phyloP scores from a whole-genome alignment of 352 stramenopile genomes.

The Globisporangium nagaii region DNA sequence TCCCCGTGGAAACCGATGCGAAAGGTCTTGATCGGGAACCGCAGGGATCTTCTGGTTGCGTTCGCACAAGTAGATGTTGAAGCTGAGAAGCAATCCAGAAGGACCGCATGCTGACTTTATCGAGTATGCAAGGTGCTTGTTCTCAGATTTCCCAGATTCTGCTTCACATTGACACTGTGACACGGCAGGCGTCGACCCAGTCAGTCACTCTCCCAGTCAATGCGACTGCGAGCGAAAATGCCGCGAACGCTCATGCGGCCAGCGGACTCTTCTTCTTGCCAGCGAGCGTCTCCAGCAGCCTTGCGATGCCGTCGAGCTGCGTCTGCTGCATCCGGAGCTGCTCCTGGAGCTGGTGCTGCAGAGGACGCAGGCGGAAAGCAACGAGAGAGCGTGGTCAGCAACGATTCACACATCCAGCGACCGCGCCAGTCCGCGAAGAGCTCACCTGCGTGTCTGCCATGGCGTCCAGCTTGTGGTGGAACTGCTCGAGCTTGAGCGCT shows the following conservation, averaged over 20 bases:
- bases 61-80: background rate
- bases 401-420: background rate
- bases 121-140: background rate
- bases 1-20: background rate
- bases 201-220: too few relatives aligned
- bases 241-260: slow-evolving; percentile 1
- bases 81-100: too few relatives aligned
- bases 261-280: background rate
- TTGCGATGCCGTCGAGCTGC: slow-evolving; percentile 31
- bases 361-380: background rate
- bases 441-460: slow-evolving; percentile 31
- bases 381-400: background rate
- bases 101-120: background rate
- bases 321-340: slow-evolving; percentile 31
- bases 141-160: slow-evolving; percentile 7
- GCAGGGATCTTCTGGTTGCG: background rate
- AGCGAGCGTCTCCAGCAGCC: slow-evolving; percentile 24
- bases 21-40: background rate
- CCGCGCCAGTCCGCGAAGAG: background rate
- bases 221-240: too few relatives aligned
- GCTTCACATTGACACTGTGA: background rate
- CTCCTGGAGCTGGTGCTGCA: slow-evolving; percentile 27
- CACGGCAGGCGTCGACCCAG: background rate
- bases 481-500: slow-evolving; percentile 17
- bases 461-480: slow-evolving; percentile 29